A percentile compares a stretch with the other conserved stretches of the same genome.
phyloP scores from a whole-genome alignment of 2,329 filamentous ascomycete genomes.

The Ambrosiella beaveri region DNA sequence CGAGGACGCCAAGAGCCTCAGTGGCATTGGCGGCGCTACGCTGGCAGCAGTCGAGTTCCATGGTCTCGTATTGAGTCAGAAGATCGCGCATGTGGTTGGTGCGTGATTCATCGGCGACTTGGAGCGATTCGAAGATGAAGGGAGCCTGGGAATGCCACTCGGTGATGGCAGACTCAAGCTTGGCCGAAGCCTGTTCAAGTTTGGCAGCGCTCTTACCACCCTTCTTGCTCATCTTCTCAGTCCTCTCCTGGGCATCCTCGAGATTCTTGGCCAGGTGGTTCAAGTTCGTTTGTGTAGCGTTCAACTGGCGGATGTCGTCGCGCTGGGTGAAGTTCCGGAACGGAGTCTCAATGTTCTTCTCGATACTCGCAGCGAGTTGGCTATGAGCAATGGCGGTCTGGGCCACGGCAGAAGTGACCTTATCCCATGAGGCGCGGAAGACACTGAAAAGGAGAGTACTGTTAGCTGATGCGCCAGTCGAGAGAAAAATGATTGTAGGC shows the following conservation, averaged over 20 bases:
- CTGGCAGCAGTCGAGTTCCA: slow-evolving; percentile 77
- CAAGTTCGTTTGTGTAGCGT: slow-evolving; percentile 67
- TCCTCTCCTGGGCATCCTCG: slow-evolving; percentile 65
- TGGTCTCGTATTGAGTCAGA: slow-evolving; percentile 81
- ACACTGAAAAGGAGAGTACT: slow-evolving; percentile 38
- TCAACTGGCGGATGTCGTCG: slow-evolving; percentile 67
- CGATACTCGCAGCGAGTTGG: slow-evolving; percentile 62
- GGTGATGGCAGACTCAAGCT: slow-evolving; percentile 58
- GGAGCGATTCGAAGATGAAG: slow-evolving; percentile 83
- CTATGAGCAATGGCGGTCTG: slow-evolving; percentile 71
- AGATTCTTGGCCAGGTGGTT: slow-evolving; percentile 66
- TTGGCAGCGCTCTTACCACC: slow-evolving; percentile 62
- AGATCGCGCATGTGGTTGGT: slow-evolving; percentile 80
- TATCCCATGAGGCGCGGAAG: slow-evolving; percentile 81
- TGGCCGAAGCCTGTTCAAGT: slow-evolving; percentile 53
- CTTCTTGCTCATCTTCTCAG: slow-evolving; percentile 70
- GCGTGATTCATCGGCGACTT: slow-evolving; percentile 75
- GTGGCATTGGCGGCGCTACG: slow-evolving; percentile 57
- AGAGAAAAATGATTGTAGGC: not conserved
- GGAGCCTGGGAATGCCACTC: slow-evolving; percentile 93
- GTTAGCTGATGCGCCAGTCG: not conserved
- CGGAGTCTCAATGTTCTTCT: slow-evolving; percentile 72
- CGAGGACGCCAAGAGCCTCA: slow-evolving; percentile 59
- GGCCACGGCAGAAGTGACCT: slow-evolving; percentile 64
- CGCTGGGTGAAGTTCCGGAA: slow-evolving; percentile 57